These are phyloP conservation scores for Lolium perenne DNA, from an alignment of 176 grass and related monocot genomes.

Conservation along the genomic window DNA sequence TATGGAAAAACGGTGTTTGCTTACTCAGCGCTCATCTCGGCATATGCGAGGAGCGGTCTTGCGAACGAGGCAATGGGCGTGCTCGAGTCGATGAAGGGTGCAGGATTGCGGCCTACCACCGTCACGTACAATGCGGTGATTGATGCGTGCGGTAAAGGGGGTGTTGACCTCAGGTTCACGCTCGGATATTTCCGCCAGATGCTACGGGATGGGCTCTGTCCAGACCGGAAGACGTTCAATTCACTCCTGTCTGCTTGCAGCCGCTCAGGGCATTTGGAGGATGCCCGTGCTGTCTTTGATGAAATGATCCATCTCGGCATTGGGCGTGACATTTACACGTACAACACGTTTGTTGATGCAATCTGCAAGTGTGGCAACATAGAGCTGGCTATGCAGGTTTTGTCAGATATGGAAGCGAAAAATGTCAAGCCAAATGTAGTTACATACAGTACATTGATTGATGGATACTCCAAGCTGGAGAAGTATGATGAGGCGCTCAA, in stretches of 20 bases:
- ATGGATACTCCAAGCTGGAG: conserved; percentile 94
- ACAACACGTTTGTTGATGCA: conserved; percentile 97
- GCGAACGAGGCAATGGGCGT: conserved; percentile 75
- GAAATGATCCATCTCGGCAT: conserved; percentile 96
- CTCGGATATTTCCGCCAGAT: conserved; percentile 91
- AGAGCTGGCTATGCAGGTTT: conserved; percentile 80
- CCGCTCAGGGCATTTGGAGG: conserved; percentile 79
- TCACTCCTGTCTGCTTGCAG: conserved; percentile 95
- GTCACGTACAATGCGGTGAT: conserved; percentile 92
- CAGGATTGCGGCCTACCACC: conserved; percentile 71
- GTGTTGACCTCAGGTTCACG: conserved; percentile 75
- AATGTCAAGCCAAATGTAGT: conserved; percentile 87
- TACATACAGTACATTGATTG: conserved; percentile 96
- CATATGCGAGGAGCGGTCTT: conserved; percentile 87
- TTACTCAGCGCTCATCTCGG: conserved; percentile 79
- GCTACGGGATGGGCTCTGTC: conserved; percentile 77
- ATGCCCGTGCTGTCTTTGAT: conserved; percentile 81
- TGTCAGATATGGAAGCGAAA: conserved; percentile 77
- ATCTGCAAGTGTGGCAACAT: conserved; percentile 98
- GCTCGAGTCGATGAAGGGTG: conserved; percentile 72
- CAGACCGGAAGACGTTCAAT: conserved; percentile 95
- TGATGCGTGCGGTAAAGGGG: conserved; percentile 91
- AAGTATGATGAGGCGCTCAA: conserved; percentile 89
- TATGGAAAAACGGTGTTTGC: conserved; percentile 96
- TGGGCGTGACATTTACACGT: conserved; percentile 94